Conservation (phyloP, 371 early-diverging fungal species). For the Mucor saturninus region DNA sequence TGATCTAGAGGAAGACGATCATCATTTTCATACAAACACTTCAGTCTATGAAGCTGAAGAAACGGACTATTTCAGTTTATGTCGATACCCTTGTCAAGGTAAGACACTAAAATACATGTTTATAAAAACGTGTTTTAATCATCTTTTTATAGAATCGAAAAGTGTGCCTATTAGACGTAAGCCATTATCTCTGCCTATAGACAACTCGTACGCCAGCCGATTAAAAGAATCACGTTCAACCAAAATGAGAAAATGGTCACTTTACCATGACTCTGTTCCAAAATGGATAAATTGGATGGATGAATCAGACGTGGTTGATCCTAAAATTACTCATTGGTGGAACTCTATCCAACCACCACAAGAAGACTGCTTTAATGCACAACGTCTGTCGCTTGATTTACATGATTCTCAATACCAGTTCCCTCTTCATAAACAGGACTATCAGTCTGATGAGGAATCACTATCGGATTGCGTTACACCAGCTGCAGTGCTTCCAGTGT, state of each 20-base stretch:
- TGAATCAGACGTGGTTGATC: not conserved
- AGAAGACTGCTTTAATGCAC: conserved; percentile 1
- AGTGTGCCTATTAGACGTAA: conserved; percentile 21
- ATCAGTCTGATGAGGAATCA: not conserved
- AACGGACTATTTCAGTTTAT: conserved; percentile 21
- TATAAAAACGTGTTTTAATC: not conserved
- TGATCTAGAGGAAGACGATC: not conserved
- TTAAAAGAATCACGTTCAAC: conserved; percentile 15
- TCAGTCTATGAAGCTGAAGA: conserved; percentile 16
- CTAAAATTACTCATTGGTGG: conserved; percentile 19
- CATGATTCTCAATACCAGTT: conserved; percentile 17
- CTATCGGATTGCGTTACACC: not conserved
- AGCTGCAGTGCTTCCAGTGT: not conserved
- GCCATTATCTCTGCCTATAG: not conserved
- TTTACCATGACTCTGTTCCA: not conserved
- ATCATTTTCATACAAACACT: conserved; percentile 1
- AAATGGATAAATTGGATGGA: conserved; percentile 24
- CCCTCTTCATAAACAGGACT: not conserved
- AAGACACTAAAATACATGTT: not conserved
- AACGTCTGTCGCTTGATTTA: conserved; percentile 15
- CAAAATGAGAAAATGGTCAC: conserved; percentile 22
- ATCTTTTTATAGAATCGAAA: conserved; percentile 10
- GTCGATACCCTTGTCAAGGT: not conserved
- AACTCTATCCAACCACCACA: conserved; percentile 3
- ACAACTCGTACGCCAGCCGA: conserved; percentile 2